Evolutionary conservation across 164 flowering plant species (phyloP).

Genomic region (Vitis riparia): DNA sequence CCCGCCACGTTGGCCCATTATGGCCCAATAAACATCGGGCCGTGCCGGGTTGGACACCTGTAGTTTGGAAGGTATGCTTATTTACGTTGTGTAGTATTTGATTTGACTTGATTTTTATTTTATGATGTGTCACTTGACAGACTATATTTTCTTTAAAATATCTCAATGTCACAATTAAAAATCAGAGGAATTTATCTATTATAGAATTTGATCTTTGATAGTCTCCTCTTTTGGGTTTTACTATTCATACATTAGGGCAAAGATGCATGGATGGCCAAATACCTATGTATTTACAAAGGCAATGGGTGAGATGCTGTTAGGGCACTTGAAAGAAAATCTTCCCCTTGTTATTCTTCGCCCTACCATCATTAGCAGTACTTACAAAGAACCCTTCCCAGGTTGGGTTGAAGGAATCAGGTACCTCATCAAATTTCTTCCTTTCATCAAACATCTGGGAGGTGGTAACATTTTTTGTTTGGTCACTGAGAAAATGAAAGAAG

Average conservation of each 20-base stretch:
- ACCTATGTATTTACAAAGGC: constrained; percentile 52
- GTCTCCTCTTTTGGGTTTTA: not conserved
- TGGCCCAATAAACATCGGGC: too few relatives aligned
- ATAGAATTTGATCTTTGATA: not conserved
- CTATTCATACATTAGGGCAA: constrained; percentile 25
- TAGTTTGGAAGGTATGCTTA: too few relatives aligned
- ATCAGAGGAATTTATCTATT: not conserved
- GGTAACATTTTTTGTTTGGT: too few relatives aligned
- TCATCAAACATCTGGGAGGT: too few relatives aligned
- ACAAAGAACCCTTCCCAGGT: constrained; percentile 47
- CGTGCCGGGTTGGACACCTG: too few relatives aligned
- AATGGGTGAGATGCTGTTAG: constrained; percentile 54
- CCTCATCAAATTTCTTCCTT: too few relatives aligned
- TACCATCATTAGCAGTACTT: constrained; percentile 44
- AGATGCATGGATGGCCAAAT: constrained; percentile 44
- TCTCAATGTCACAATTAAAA: constrained; percentile 1
- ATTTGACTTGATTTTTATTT: too few relatives aligned
- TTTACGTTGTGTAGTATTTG: too few relatives aligned
- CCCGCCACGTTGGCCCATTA: too few relatives aligned
- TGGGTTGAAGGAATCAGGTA: constrained; percentile 65
- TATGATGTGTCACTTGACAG: too few relatives aligned
- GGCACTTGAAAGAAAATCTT: constrained; percentile 25
- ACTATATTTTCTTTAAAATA: not conserved
- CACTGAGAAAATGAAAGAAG: too few relatives aligned
- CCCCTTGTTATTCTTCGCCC: constrained; percentile 40